phyloP scores from a whole-genome alignment of 352 stramenopile species.

The Phytophthora sp. region DNA sequence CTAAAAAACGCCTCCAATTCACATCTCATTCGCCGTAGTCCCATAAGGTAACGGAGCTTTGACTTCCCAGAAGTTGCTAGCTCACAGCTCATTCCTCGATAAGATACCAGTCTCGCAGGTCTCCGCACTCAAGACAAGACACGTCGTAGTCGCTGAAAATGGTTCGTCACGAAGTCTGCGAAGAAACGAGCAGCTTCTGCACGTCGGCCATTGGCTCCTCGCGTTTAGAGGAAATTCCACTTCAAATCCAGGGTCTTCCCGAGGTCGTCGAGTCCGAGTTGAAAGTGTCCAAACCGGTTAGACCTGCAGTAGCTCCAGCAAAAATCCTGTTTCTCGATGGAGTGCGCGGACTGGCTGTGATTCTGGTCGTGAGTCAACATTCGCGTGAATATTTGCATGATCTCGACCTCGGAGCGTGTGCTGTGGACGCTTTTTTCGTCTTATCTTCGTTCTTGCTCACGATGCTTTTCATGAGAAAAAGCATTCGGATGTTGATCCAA shows the following conservation, averaged over 20 bases:
- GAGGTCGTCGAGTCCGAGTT: constrained; percentile 12
- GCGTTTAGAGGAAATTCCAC: constrained; percentile 14
- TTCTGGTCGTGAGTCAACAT: constrained; percentile 47
- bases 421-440: constrained; percentile 51
- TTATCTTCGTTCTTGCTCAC: constrained; percentile 54
- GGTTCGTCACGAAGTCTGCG: constrained; percentile 13
- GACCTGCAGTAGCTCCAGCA: constrained; percentile 15
- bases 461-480: constrained; percentile 49
- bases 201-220: background rate
- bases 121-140: background rate
- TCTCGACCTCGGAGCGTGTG: constrained; percentile 35
- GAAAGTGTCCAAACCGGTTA: constrained; percentile 16
- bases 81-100: constrained; percentile 31
- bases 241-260: constrained; percentile 19
- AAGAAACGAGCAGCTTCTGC: constrained; percentile 5
- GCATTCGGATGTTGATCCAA: constrained; percentile 30
- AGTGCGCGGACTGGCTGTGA: constrained; percentile 48
- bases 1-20: no score
- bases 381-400: constrained; percentile 37
- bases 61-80: no score
- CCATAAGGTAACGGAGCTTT: constrained; percentile 23
- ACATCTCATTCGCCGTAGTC: no score
- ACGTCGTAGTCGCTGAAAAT: constrained; percentile 3
- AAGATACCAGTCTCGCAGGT: background rate
- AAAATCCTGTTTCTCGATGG: constrained; percentile 56